phyloP scores from a whole-genome alignment of 1,139 yeast genomes.

The Suhomyces atakaporum region DNA sequence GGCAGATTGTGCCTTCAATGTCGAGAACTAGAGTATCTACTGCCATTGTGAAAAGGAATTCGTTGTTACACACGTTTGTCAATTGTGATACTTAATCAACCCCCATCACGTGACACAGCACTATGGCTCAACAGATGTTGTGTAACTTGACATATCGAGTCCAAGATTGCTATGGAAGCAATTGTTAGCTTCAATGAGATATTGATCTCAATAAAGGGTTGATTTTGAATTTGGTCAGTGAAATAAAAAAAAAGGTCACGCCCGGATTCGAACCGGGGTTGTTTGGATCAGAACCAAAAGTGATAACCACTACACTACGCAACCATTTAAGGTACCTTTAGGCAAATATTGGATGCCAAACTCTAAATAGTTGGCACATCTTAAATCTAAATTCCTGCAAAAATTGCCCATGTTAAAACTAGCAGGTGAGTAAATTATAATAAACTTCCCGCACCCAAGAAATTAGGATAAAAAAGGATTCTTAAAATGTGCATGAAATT shows the following conservation, averaged over 20 bases:
- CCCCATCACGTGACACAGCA: neutral
- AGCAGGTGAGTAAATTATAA: too few relatives aligned
- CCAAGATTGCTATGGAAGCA: neutral
- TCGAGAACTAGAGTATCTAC: slow-evolving; percentile 37
- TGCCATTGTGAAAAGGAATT: slow-evolving; percentile 3
- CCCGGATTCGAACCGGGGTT: slow-evolving; percentile 98
- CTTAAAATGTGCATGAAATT: too few relatives aligned
- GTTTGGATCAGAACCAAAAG: slow-evolving; percentile 64
- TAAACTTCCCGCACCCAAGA: too few relatives aligned
- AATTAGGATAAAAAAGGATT: too few relatives aligned
- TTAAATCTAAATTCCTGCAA: too few relatives aligned
- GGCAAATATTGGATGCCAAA: neutral
- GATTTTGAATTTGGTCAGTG: too few relatives aligned
- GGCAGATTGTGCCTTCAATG: slow-evolving; percentile 92
- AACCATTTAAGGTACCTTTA: slow-evolving; percentile 33
- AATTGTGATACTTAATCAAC: slow-evolving; percentile 1
- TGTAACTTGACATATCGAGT: neutral
- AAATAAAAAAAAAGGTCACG: slow-evolving; percentile 69
- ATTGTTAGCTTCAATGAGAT: too few relatives aligned
- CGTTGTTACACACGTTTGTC: neutral
- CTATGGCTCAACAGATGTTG: neutral
- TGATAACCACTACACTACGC: slow-evolving; percentile 55
- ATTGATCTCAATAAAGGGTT: too few relatives aligned
- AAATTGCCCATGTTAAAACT: too few relatives aligned
- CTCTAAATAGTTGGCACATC: too few relatives aligned